Conservation (phyloP, 805 yeast species). For the Kuraishia floccosa region DNA sequence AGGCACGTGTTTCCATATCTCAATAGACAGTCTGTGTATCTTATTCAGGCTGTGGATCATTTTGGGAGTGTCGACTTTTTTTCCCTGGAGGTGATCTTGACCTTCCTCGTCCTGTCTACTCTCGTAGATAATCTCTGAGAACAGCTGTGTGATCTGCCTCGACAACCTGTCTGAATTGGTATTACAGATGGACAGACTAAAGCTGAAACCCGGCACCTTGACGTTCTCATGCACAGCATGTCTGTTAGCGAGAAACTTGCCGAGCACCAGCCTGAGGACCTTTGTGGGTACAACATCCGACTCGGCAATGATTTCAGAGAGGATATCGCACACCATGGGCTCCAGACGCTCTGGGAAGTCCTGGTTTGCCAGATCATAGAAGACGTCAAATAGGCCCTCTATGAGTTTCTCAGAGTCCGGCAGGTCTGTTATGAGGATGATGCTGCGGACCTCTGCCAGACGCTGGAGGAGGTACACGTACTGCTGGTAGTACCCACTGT, state of each 20-base stretch:
- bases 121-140: conserved; percentile 64
- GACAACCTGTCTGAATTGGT: conserved; percentile 64
- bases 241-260: conserved; percentile 36
- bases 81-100: conserved; percentile 12
- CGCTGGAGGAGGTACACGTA: conserved; percentile 55
- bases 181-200: conserved; percentile 59
- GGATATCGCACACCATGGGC: conserved; percentile 55
- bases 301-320: conserved; percentile 67
- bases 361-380: conserved; percentile 37
- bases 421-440: conserved; percentile 64
- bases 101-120: conserved; percentile 11
- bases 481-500: conserved; percentile 51
- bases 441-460: conserved; percentile 65
- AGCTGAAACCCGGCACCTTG: conserved; percentile 42
- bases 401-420: conserved; percentile 49
- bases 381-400: conserved; percentile 42
- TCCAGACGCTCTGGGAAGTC: conserved; percentile 43
- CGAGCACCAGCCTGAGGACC: conserved; percentile 53
- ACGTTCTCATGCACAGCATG: conserved; percentile 3
- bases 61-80: conserved; percentile 1
- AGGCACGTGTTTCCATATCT: conserved; percentile 72
- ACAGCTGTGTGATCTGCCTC: conserved; percentile 65
- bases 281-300: conserved; percentile 49
- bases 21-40: conserved; percentile 50
- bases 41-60: conserved; percentile 28